Evolutionary conservation across 306 rosid genomes (phyloP), one percentile per base, ranked within the genome.

Genomic region (Cicer bijugum): DNA sequence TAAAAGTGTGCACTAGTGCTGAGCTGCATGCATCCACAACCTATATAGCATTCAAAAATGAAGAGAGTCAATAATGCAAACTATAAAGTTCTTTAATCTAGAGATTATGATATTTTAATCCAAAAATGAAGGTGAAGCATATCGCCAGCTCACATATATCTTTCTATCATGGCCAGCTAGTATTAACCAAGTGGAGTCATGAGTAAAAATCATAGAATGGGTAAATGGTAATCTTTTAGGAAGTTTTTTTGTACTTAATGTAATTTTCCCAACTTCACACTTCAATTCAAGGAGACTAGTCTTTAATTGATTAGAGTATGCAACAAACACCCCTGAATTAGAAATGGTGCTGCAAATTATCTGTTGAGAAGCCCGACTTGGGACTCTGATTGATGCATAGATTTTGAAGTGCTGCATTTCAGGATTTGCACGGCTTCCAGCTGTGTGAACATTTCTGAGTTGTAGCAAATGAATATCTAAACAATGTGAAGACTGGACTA

Each of bases 121-220:
- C 69, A n/a, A 47, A 71, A 61, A 40, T 71, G n/a, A 12, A 74
- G 37, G 7, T 38, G 19, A 40, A 63, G 52, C 14, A 43, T 62
- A 42, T 19, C 48, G 75, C 46, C 17, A 57, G 40, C 98, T 93
- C 83, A 93, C 98, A 79, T 91, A 89, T 83, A 93, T 89, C 80
- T 82, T 86, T 83, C 88, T 85, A 71, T 93, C 97, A 78, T 86
- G 88, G 72, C 97, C 97, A n/a, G 98, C 96, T 44, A 93, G 75
- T 80, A 93, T 82, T 76, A 93, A 77, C 76, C 89, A 85, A 44
- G 98, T 84, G 55, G 98, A 91, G 85, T 93, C 98, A 9, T 76
- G 91, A 80, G 88, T 88, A 78, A 93, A 93, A 66, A 86, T 84
- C 96, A 93, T 86, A 1, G 89, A 88, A 79, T 93, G 98, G 28